These are phyloP conservation scores for Sphagnum magellanicum DNA, from an alignment of 228 moss, liverwort and hornwort species.

Conservation along the genomic window DNA sequence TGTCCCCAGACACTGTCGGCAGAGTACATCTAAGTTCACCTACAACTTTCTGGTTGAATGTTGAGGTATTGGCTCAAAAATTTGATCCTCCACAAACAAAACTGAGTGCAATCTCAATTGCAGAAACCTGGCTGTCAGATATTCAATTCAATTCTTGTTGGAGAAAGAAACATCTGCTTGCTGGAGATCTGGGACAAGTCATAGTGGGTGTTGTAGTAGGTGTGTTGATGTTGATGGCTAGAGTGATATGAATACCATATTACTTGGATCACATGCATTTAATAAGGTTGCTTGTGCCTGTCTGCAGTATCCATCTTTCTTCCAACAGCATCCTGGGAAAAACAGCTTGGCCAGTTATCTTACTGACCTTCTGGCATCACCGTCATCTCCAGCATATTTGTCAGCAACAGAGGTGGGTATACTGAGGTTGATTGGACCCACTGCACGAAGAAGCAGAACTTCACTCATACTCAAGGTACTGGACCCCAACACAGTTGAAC, in stretches of 20 bases:
- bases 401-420: constrained; percentile 78
- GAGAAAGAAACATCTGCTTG: no score
- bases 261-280: no score
- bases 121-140: no score
- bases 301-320: constrained; percentile 67
- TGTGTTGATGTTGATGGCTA: no score
- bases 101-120: no score
- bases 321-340: constrained; percentile 62
- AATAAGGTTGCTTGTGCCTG: no score
- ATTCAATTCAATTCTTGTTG: no score
- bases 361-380: constrained; percentile 3
- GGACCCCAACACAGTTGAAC: constrained; percentile 18
- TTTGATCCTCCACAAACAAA: no score
- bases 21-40: accelerated
- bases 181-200: no score
- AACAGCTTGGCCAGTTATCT: constrained; percentile 37
- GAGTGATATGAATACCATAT: no score
- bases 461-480: constrained; percentile 62
- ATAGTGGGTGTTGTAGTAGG: no score
- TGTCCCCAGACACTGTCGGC: constrained; percentile 15
- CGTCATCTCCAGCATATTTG: constrained; percentile 9
- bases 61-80: constrained; percentile 48
- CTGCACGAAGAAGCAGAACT: constrained; percentile 1
- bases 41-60: constrained; percentile 60
- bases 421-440: constrained; percentile 41